A percentile compares a stretch with the other conserved stretches of the same genome.
These are phyloP conservation scores for Penicillium sp. DNA, from an alignment of 2,329 filamentous ascomycete species.

Conservation along the genomic window DNA sequence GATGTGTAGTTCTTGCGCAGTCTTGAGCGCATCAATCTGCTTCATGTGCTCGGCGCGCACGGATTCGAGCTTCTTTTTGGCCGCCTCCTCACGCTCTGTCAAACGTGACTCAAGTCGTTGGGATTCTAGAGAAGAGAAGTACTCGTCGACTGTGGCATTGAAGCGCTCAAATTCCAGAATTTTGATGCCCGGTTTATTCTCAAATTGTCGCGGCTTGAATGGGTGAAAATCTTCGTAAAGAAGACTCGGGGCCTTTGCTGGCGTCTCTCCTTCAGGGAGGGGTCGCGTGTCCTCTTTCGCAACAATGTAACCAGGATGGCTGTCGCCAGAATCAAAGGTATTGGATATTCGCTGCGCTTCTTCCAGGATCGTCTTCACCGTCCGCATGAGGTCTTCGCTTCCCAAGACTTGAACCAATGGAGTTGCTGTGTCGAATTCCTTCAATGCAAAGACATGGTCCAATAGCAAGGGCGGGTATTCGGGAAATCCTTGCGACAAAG, in stretches of 20 bases:
- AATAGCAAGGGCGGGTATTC: slow-evolving; percentile 85
- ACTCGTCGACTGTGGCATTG: slow-evolving; percentile 92
- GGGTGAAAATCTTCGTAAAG: slow-evolving; percentile 96
- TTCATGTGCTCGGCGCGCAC: slow-evolving; percentile 79
- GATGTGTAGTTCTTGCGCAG: slow-evolving; percentile 75
- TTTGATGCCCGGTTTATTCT: slow-evolving; percentile 59
- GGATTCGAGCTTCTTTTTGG: slow-evolving; percentile 79
- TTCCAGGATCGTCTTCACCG: slow-evolving; percentile 64
- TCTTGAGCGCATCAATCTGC: slow-evolving; percentile 76
- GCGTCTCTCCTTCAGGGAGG: slow-evolving; percentile 39
- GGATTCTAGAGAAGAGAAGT: slow-evolving; percentile 93
- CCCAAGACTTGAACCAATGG: slow-evolving; percentile 67
- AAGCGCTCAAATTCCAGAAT: slow-evolving; percentile 78
- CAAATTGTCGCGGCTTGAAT: slow-evolving; percentile 77
- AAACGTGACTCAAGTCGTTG: slow-evolving; percentile 84
- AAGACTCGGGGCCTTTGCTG: slow-evolving; percentile 42
- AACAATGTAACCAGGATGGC: slow-evolving; percentile 80
- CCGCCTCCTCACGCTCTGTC: slow-evolving; percentile 74
- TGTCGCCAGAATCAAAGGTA: slow-evolving; percentile 62
- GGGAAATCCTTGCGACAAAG: slow-evolving; percentile 76
- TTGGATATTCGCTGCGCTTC: slow-evolving; percentile 67
- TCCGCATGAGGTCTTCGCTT: slow-evolving; percentile 60
- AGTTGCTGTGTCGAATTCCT: slow-evolving; percentile 64
- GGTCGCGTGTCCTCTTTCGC: slow-evolving; percentile 56
- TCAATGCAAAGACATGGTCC: slow-evolving; percentile 73